A percentile compares a stretch with the other conserved stretches of the same genome.
phyloP scores from a whole-genome alignment of 805 yeast species.

The Candida multigemmis region DNA sequence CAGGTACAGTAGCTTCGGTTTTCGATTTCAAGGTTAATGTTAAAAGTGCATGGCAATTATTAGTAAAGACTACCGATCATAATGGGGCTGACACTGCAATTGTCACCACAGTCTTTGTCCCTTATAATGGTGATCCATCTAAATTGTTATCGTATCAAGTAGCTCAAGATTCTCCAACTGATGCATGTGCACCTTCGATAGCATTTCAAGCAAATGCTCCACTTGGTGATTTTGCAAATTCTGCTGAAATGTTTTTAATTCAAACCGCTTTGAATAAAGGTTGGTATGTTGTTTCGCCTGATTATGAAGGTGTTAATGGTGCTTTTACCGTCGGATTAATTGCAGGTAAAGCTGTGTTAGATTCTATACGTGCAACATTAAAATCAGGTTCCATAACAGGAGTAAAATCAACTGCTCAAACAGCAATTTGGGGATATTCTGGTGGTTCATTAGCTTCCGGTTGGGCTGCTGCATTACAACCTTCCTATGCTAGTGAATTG shows the following conservation, averaged over 20 bases:
- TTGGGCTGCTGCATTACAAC: slow-evolving; percentile 30
- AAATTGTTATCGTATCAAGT: slow-evolving; percentile 18
- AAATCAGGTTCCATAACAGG: slow-evolving; percentile 9
- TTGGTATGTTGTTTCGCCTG: slow-evolving; percentile 23
- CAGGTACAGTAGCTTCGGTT: too few relatives aligned
- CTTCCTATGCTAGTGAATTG: slow-evolving; percentile 26
- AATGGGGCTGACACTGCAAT: slow-evolving; percentile 15
- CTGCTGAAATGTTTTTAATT: slow-evolving; percentile 9
- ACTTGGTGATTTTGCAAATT: slow-evolving; percentile 4
- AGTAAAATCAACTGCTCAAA: slow-evolving; percentile 8
- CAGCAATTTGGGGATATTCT: slow-evolving; percentile 25
- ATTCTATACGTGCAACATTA: slow-evolving; percentile 20
- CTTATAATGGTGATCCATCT: slow-evolving; percentile 15
- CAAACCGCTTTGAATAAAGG: slow-evolving; percentile 16
- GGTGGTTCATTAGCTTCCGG: slow-evolving; percentile 31
- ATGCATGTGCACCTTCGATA: slow-evolving; percentile 19
- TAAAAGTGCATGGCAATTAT: slow-evolving; percentile 13
- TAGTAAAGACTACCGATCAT: slow-evolving; percentile 13
- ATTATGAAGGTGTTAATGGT: slow-evolving; percentile 24
- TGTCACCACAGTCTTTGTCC: slow-evolving; percentile 18
- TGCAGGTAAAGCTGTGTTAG: slow-evolving; percentile 20
- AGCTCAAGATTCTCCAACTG: slow-evolving; percentile 17
- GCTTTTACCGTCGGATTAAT: slow-evolving; percentile 22
- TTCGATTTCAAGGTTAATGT: slow-evolving; percentile 10
- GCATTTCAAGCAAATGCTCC: slow-evolving; percentile 9